Conservation (phyloP, 306 rosid species). For the Quercus wislizeni region DNA sequence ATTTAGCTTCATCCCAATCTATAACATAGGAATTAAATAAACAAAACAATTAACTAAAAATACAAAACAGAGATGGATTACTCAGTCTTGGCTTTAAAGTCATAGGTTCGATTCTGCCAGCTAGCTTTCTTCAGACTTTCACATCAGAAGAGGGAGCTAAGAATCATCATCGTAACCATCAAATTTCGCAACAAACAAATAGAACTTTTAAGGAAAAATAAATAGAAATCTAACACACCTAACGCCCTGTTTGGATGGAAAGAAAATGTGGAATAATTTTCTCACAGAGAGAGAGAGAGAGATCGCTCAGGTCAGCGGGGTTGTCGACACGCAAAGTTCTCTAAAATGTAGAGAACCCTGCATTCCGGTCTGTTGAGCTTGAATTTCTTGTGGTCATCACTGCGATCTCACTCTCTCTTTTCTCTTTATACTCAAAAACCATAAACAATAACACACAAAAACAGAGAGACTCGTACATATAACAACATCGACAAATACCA, state of each 20-base stretch:
- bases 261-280: background rate
- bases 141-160: constrained; percentile 52
- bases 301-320: constrained; percentile 69
- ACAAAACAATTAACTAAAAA: background rate
- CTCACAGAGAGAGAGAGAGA: background rate
- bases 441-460: background rate
- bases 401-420: constrained; percentile 21
- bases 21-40: background rate
- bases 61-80: background rate
- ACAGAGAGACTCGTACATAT: background rate
- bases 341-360: constrained; percentile 39
- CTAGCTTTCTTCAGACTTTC: constrained; percentile 33
- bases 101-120: constrained; percentile 50
- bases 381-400: constrained; percentile 64
- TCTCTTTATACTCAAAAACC: background rate
- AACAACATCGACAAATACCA: background rate
- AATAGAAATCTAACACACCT: background rate
- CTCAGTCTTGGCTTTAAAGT: constrained; percentile 40
- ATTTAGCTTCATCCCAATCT: constrained; percentile 39
- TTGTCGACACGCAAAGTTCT: constrained; percentile 53
- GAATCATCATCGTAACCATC: constrained; percentile 32
- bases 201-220: background rate
- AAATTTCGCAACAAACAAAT: background rate
- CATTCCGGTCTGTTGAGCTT: constrained; percentile 99
- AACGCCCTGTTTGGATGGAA: background rate